These are phyloP conservation scores for Taphrina sp. DNA, from an alignment of 1,139 yeast genomes.

Conservation along the genomic window DNA sequence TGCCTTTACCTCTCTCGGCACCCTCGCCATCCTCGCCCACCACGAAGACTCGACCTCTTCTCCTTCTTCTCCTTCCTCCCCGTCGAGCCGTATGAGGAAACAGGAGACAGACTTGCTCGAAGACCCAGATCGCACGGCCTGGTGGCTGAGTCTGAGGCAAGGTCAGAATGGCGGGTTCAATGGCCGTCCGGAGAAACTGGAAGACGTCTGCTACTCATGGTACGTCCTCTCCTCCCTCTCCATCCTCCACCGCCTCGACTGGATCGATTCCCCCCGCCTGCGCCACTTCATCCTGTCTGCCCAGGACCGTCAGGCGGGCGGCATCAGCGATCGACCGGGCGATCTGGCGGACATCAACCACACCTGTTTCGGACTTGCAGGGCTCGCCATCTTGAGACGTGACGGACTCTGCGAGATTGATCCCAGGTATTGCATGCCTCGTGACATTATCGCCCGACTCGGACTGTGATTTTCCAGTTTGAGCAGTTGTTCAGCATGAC, in stretches of 20 bases:
- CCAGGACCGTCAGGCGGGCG: slow-evolving; percentile 79
- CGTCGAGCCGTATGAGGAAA: no score
- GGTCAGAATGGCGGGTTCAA: slow-evolving; percentile 87
- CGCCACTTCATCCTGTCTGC: slow-evolving; percentile 66
- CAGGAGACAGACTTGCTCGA: background rate
- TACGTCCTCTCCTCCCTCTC: slow-evolving; percentile 87
- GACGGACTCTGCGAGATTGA: slow-evolving; percentile 61
- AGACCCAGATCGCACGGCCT: slow-evolving; percentile 55
- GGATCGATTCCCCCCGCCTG: slow-evolving; percentile 68
- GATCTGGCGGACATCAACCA: slow-evolving; percentile 92
- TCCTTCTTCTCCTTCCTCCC: no score
- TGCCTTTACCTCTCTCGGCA: slow-evolving; percentile 80
- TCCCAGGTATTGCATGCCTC: slow-evolving; percentile 85
- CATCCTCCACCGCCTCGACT: slow-evolving; percentile 62
- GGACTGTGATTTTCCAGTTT: slow-evolving; percentile 12
- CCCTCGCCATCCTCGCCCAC: slow-evolving; percentile 66
- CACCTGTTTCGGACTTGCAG: slow-evolving; percentile 86
- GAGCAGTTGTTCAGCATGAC: no score
- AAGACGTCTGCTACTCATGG: slow-evolving; percentile 97
- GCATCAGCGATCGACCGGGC: slow-evolving; percentile 86
- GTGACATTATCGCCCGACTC: background rate
- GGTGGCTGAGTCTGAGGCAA: slow-evolving; percentile 93
- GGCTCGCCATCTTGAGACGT: slow-evolving; percentile 69
- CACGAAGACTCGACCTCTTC: slow-evolving; percentile 48
- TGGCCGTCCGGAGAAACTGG: slow-evolving; percentile 93